These are phyloP conservation scores for Echinosophora koreensis DNA, from an alignment of 306 rosid genomes.

Conservation along the genomic window DNA sequence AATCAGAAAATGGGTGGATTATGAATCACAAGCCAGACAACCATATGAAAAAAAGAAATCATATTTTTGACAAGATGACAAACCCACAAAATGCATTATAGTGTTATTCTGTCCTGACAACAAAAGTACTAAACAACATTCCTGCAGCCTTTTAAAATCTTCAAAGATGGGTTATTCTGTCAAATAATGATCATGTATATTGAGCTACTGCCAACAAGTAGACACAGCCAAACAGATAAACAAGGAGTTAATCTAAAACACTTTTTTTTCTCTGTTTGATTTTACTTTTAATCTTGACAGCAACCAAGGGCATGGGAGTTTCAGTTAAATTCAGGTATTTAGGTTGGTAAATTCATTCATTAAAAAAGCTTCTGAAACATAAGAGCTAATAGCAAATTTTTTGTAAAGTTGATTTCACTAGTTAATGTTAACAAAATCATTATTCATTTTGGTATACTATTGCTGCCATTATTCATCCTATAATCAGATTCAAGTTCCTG, in stretches of 20 bases:
- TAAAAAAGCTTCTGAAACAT: not conserved
- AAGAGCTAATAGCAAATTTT: not conserved
- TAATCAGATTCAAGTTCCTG: conserved; percentile 36
- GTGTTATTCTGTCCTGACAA: no score
- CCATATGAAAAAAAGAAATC: no score
- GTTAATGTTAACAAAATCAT: not conserved
- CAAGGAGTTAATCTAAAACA: not conserved
- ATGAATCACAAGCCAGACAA: no score
- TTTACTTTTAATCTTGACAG: conserved; percentile 41
- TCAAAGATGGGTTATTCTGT: no score
- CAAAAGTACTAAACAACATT: no score
- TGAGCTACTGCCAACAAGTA: no score
- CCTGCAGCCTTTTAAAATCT: no score
- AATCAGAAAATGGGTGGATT: no score
- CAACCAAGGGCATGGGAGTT: conserved; percentile 76
- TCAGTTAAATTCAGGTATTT: conserved; percentile 77
- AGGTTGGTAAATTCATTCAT: conserved; percentile 52
- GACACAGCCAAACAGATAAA: no score
- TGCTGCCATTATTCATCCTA: conserved; percentile 62
- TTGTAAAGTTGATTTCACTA: not conserved
- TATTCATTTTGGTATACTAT: conserved; percentile 63
- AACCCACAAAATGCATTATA: no score
- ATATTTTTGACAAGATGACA: no score
- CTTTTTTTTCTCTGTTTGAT: not conserved
- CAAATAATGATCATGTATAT: no score